These are phyloP conservation scores for Pythium plurisporium DNA, from an alignment of 352 stramenopile species.

Conservation along the genomic window DNA sequence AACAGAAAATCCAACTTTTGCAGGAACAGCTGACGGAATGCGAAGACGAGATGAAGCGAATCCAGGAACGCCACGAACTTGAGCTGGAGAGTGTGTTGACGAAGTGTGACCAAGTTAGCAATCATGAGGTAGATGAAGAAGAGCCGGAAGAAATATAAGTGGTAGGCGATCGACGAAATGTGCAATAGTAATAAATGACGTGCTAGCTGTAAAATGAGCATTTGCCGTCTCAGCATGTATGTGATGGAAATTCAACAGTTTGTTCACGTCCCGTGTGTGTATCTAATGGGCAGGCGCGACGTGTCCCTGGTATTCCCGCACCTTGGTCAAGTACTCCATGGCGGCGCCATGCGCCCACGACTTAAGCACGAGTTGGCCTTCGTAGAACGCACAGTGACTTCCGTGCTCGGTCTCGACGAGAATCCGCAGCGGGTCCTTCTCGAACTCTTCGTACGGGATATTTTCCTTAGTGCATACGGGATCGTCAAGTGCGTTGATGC, in stretches of 20 bases:
- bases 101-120: slow-evolving; percentile 4
- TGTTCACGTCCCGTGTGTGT: no score
- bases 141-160: slow-evolving; percentile 14
- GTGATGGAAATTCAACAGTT: no score
- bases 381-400: slow-evolving; percentile 78
- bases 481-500: slow-evolving; percentile 75
- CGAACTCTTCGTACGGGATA: slow-evolving; percentile 58
- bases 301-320: slow-evolving; percentile 6
- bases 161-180: background rate
- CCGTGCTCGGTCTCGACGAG: slow-evolving; percentile 52
- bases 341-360: slow-evolving; percentile 56
- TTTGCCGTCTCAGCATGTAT: no score
- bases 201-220: no score
- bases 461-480: slow-evolving; percentile 72
- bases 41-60: slow-evolving; percentile 80
- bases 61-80: slow-evolving; percentile 49
- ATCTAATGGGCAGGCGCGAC: no score
- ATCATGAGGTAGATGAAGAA: slow-evolving; percentile 5
- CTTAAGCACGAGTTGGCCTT: slow-evolving; percentile 54
- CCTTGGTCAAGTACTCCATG: slow-evolving; percentile 26
- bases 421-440: slow-evolving; percentile 44
- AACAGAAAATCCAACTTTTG: slow-evolving; percentile 53
- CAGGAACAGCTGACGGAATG: slow-evolving; percentile 68
- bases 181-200: background rate
- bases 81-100: slow-evolving; percentile 16